Evolutionary conservation across 2,329 filamentous ascomycete species (phyloP).

Genomic region (Tolypocladium ovalisporum): DNA sequence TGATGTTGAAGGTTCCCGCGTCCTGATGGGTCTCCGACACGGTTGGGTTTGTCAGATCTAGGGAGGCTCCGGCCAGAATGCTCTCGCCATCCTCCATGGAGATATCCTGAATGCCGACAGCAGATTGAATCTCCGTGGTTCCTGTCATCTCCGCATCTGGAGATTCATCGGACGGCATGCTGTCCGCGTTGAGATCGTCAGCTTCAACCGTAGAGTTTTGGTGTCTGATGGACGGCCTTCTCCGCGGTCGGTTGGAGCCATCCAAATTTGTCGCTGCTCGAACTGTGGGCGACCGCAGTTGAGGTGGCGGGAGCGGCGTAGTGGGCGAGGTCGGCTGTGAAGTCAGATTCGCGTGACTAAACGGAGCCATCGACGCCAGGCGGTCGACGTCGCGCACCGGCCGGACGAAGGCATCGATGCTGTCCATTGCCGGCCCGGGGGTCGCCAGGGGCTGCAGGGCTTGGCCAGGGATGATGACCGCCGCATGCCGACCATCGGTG

Average conservation of each 20-base stretch:
- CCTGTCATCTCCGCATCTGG: constrained; percentile 70
- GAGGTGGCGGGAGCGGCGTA: constrained; percentile 63
- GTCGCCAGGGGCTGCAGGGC: constrained; percentile 53
- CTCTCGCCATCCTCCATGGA: constrained; percentile 69
- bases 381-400: constrained; percentile 75
- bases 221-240: constrained; percentile 79
- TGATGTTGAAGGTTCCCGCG: constrained; percentile 86
- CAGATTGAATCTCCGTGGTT: constrained; percentile 66
- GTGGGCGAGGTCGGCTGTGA: constrained; percentile 93
- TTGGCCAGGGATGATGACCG: constrained; percentile 37
- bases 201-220: constrained; percentile 83
- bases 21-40: constrained; percentile 73
- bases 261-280: constrained; percentile 42
- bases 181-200: constrained; percentile 79
- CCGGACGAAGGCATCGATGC: constrained; percentile 63
- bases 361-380: constrained; percentile 69
- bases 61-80: constrained; percentile 63
- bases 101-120: constrained; percentile 78
- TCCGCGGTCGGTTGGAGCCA: constrained; percentile 44
- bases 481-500: constrained; percentile 38
- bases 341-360: constrained; percentile 54
- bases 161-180: constrained; percentile 67
- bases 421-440: constrained; percentile 56
- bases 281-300: constrained; percentile 42
- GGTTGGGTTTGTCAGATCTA: constrained; percentile 66